Evolutionary conservation across 805 yeast species (phyloP), one percentile per base, ranked within the genome.

Genomic region (Metschnikowia borealis): DNA sequence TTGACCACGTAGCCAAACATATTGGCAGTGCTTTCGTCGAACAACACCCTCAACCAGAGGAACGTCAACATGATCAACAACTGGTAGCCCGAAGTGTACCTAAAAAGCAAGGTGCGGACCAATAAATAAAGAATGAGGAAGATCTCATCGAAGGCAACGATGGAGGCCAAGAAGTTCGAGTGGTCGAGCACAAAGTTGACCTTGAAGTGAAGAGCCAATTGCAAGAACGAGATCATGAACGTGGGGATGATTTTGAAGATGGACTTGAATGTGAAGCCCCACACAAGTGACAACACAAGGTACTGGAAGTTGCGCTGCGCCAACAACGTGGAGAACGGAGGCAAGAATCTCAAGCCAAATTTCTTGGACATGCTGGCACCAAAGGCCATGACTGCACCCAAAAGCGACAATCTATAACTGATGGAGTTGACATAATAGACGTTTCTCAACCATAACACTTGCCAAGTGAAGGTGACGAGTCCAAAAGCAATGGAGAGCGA

Each of bases 301-400:
- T 79, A 81, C 66, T 89, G 96, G 73, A 86, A 86, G 63, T 87
- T 87, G 57, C 82, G 89, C 21, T 89, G 80, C 8, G 90, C 83
- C 48, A 88, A 62, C 62, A 90, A 70, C 4, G 83, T 80, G 49
- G 78, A 77, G 62, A 82, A 75, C 5, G 83, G 75, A 6, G 96
- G 95, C 53, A 70, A 63, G 47, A 77, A 73, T 29, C 73, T 69
- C 17, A 81, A 70, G 21, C 83, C 83, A 69, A 83, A 84, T 55
- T 81, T 81, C 43, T 84, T 84, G 32, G 77, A 59, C 47, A 81
- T 70, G 1, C 88, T 76, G 39, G 83, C 69, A 1, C 75, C 53
- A 58, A 82, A 77, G 3, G 90, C 74, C 11, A 69, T 47, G 35
- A 79, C 61, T 0, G 82, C 77, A 14, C 91, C 91, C 6, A 80